Evolutionary conservation across 2,329 filamentous ascomycete genomes (phyloP), one percentile per base, ranked within the genome.

Genomic region (Monilinia polystroma): DNA sequence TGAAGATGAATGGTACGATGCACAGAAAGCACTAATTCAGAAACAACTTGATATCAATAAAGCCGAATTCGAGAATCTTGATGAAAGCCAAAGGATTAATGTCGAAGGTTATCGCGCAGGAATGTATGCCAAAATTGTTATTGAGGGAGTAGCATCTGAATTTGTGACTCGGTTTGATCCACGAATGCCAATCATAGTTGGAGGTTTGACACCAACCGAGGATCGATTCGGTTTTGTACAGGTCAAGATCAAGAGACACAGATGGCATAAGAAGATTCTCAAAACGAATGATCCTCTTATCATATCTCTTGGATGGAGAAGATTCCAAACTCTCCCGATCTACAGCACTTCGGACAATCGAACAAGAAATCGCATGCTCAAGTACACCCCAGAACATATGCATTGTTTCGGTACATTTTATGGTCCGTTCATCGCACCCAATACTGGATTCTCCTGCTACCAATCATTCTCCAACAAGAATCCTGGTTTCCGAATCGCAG

Each of bases 311-410:
- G 95, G 95, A 53, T 99, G 95, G 95, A 86, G 95, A 62, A 86
- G 95, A 68, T 99, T 99, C 82, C 95, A 98, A 79, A 89, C 90
- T 7, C 82, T 95, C 72, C 94, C 94, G 23, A 88, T 97, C 68
- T 99, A 97, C 85, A 95, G 90, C 80, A 97, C 95, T 67, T 95
- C 92, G 32, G 95, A 98, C 78, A 96, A 91, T 69, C 87, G 95
- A 73, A 96, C 92, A 35, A 86, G 95, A 70, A 97, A 98, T 79
- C 89, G 95, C 67, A 97, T 99, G 94, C 85, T 99, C 69, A 99
- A 99, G 79, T 99, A 99, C 79, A 97, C 94, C 0, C 96, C 95
- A 0, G 96, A 99, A 81, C 95, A 99, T 77, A 98, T 97, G 93
- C 95, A 98, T 80, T 99, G 96, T 81, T 96, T 96, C 77, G 95